These are phyloP conservation scores for Colletotrichum musicola DNA, from an alignment of 2,329 filamentous ascomycete genomes.

Conservation along the genomic window DNA sequence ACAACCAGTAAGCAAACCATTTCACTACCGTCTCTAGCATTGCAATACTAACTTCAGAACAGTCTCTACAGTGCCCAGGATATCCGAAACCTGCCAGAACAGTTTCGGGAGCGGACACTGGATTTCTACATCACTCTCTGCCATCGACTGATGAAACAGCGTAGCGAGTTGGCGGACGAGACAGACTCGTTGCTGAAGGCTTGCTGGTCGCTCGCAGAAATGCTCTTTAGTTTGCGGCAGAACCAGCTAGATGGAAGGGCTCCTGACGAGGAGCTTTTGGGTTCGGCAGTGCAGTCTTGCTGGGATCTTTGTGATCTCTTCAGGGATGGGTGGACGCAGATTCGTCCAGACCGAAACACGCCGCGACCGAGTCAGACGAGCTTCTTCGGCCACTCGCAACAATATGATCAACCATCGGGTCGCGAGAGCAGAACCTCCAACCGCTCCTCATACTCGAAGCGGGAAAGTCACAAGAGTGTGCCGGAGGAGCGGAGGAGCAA, in stretches of 20 bases:
- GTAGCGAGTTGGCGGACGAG: constrained; percentile 81
- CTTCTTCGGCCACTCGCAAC: constrained; percentile 68
- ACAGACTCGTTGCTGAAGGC: constrained; percentile 86
- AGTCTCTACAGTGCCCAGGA: constrained; percentile 92
- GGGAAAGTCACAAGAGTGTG: constrained; percentile 64
- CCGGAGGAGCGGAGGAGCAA: constrained; percentile 64
- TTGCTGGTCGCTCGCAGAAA: constrained; percentile 92
- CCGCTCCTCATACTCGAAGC: constrained; percentile 65
- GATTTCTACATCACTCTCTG: constrained; percentile 96
- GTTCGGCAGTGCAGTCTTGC: constrained; percentile 90
- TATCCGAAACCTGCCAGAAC: constrained; percentile 80
- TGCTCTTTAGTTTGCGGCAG: constrained; percentile 91
- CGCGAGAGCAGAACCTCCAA: constrained; percentile 64
- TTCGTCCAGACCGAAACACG: constrained; percentile 86
- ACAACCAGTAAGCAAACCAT: constrained; percentile 78
- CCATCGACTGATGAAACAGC: constrained; percentile 96
- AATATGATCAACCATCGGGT: constrained; percentile 62
- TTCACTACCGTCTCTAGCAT: not conserved
- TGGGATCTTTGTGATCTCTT: constrained; percentile 97
- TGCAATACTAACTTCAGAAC: constrained; percentile 3
- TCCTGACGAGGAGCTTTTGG: constrained; percentile 85
- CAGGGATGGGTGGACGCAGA: constrained; percentile 90
- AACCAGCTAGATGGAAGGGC: constrained; percentile 79
- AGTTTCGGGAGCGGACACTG: constrained; percentile 88
- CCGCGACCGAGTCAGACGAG: constrained; percentile 83